Conservation (phyloP, 768 basidiomycete genomes). For the Collybiopsis luxurians region DNA sequence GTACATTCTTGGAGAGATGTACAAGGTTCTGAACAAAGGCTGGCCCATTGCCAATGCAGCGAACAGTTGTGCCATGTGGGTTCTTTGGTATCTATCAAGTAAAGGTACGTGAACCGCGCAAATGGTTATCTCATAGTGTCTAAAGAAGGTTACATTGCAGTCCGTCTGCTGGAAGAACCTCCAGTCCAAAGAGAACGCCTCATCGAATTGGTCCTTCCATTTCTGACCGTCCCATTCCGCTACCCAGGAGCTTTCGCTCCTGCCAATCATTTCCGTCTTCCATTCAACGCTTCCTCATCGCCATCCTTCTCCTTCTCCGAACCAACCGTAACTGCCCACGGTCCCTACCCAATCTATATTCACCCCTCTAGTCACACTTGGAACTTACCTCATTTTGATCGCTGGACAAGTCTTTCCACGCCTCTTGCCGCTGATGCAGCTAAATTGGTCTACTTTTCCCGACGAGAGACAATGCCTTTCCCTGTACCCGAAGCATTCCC, state of each 20-base stretch:
- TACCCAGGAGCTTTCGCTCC: conserved; percentile 62
- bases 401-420: conserved; percentile 22
- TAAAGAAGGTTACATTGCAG: too few species aligned
- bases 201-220: conserved; percentile 35
- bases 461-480: conserved; percentile 49
- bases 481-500: conserved; percentile 37
- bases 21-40: conserved; percentile 38
- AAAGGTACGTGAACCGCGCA: conserved; percentile 33
- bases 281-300: conserved; percentile 27
- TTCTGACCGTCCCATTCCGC: conserved; percentile 48
- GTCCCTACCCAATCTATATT: conserved; percentile 46
- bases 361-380: conserved; percentile 27
- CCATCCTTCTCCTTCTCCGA: conserved; percentile 14
- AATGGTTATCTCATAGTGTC: background rate
- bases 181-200: conserved; percentile 23
- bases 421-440: conserved; percentile 59
- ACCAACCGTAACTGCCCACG: conserved; percentile 34
- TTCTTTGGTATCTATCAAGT: conserved; percentile 61
- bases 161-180: conserved; percentile 25
- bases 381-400: conserved; percentile 25
- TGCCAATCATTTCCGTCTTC: conserved; percentile 56
- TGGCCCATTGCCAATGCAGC: conserved; percentile 55
- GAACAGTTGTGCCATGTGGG: conserved; percentile 57
- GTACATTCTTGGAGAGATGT: conserved; percentile 45
- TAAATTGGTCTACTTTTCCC: conserved; percentile 59